Base-by-base conservation (phyloP, 2,329 filamentous ascomycete genomes). In the Calonectria pseudoreteaudii region DNA sequence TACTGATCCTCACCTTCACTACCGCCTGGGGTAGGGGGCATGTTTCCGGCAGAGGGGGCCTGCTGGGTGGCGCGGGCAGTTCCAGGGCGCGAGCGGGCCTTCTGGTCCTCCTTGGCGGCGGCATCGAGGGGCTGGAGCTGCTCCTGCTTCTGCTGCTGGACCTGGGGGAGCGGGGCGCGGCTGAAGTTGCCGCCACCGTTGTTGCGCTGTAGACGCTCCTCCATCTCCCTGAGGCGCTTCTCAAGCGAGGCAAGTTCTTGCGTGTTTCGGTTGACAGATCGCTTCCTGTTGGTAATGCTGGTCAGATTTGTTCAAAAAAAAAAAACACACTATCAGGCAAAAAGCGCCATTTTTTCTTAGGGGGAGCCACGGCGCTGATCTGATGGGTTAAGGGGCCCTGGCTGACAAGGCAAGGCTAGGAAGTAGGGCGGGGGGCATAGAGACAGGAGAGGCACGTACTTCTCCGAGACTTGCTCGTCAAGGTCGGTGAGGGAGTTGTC, bases 231-330 rank as follows among this genome's bases (percentile, higher is more conserved):
- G 80, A 98, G 91, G 79, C 93, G 93, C 67, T 92, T 92, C 86
- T 98, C 95, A 81, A 98, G 93, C 71, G 93, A 92, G 85, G 98
- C 93, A 78, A 98, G 93, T 85, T 98, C 95, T 76, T 92, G 91
- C 70, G 91, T 91, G 83, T 95, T 94, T 67, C 90, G 91, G 76
- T 90, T 90, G 82, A 98, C 93, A 74, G 91, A 90, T 82, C 95
- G 92, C 86, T 97, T 97, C 86, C 95, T 98, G 83, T 76, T 65
- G 47, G 47, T 10, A n/a, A 16, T 38, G 14, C 56, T 60, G 5
- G 58, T 71, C 47, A 64, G 38, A 50, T 47, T 23, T 62, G 26
- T 23, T 38, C 56, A 66, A 4, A 53, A 53, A 10, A 26, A 47
- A 65, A 13, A 31, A 31, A 31, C 4, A 8, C 30, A 31, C 18